Conservation (phyloP, 768 basidiomycete genomes). For the Agaricus subrufescens region DNA sequence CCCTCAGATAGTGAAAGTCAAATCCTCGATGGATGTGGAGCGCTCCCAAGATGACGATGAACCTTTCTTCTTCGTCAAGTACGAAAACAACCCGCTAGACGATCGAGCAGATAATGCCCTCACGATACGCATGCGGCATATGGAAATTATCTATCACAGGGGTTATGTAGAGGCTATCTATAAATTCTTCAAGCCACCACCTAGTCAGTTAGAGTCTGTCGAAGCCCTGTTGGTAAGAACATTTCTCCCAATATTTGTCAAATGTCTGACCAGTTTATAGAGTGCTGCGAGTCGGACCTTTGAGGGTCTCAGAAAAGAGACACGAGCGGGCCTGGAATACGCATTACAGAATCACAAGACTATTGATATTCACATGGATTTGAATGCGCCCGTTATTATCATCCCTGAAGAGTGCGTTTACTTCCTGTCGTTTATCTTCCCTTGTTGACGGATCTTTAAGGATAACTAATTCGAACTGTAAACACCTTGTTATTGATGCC, state of each 20-base stretch:
- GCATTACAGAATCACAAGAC: conserved; percentile 94
- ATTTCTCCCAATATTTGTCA: background rate
- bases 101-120: conserved; percentile 88
- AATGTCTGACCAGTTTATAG: conserved; percentile 31
- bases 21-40: conserved; percentile 22
- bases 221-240: conserved; percentile 77
- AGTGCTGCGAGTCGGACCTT: conserved; percentile 90
- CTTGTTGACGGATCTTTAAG: conserved; percentile 31
- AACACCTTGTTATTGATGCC: conserved; percentile 89
- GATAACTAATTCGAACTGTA: conserved; percentile 71
- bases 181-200: conserved; percentile 89
- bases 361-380: conserved; percentile 91
- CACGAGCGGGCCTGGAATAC: conserved; percentile 89
- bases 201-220: conserved; percentile 92
- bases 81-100: conserved; percentile 90
- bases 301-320: conserved; percentile 91
- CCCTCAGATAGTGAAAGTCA: conserved; percentile 84
- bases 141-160: conserved; percentile 95
- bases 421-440: background rate
- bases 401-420: conserved; percentile 81
- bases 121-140: conserved; percentile 85
- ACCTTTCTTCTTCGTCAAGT: conserved; percentile 83
- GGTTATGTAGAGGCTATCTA: conserved; percentile 92
- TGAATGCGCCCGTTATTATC: conserved; percentile 96
- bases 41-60: conserved; percentile 14